phyloP scores from a whole-genome alignment of 106 monocot genomes.

The Triglochin maritima region DNA sequence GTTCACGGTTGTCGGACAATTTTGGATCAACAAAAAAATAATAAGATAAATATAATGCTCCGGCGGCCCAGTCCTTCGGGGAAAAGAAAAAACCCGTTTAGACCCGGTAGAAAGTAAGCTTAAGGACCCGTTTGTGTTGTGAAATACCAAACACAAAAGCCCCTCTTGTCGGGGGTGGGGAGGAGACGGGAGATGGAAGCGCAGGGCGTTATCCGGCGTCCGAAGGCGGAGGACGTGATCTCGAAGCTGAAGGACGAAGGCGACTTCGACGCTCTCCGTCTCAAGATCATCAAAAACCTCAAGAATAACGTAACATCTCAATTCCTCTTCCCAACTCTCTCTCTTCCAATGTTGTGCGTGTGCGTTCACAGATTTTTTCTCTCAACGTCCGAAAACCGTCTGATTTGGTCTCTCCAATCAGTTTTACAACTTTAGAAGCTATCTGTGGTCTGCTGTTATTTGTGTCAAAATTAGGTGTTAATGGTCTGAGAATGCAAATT shows the following conservation, averaged over 20 bases:
- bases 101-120: no score
- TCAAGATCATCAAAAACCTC: conserved; percentile 53
- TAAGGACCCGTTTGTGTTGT: no score
- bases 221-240: conserved; percentile 55
- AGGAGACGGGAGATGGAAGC: background rate
- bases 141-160: no score
- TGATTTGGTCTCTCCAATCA: no score
- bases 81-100: no score
- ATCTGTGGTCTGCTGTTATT: background rate
- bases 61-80: no score
- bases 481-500: background rate
- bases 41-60: no score
- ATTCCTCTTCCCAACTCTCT: background rate
- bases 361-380: no score
- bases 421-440: background rate
- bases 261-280: conserved; percentile 81
- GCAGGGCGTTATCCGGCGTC: conserved; percentile 7
- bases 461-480: background rate
- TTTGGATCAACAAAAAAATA: no score
- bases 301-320: conserved; percentile 54
- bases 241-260: conserved; percentile 83
- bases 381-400: no score
- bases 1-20: no score
- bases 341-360: background rate
- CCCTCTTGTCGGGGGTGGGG: background rate